Evolutionary conservation across 129 eudicot genomes (phyloP).

Genomic region (Logfia minima): DNA sequence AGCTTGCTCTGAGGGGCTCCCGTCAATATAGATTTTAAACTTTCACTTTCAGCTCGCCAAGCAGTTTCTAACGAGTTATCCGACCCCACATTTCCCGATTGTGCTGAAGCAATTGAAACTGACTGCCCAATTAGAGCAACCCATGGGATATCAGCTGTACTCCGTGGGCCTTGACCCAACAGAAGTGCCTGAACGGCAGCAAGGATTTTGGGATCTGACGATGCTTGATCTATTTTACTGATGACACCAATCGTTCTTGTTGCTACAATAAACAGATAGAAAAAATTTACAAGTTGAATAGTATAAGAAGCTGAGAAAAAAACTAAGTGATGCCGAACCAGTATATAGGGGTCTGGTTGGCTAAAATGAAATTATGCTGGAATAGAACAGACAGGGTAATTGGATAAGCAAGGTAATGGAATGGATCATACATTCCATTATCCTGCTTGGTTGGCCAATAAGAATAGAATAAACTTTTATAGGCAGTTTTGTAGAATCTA

Average conservation of each 20-base stretch:
- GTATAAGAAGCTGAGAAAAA: neutral
- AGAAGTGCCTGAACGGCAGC: slow-evolving; percentile 99
- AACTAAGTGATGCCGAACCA: neutral
- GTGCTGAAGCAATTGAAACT: slow-evolving; percentile 90
- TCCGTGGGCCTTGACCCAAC: slow-evolving; percentile 95
- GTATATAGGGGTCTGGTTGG: neutral
- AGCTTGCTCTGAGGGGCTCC: slow-evolving; percentile 96
- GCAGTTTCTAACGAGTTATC: slow-evolving; percentile 95
- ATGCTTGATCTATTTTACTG: slow-evolving; percentile 94
- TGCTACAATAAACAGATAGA: slow-evolving; percentile 43
- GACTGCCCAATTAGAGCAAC: slow-evolving; percentile 97
- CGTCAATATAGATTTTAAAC: slow-evolving; percentile 82
- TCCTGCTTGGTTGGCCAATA: neutral
- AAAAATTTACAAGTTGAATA: slow-evolving; percentile 12
- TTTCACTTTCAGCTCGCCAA: slow-evolving; percentile 98
- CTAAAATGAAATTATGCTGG: neutral
- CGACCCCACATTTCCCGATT: slow-evolving; percentile 81
- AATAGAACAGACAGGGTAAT: neutral
- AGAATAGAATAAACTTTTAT: neutral
- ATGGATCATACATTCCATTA: neutral
- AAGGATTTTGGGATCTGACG: slow-evolving; percentile 90
- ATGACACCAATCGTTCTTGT: slow-evolving; percentile 96
- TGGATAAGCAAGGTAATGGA: neutral
- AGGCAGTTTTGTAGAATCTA: neutral
- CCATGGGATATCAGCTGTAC: slow-evolving; percentile 89